Base-by-base conservation (phyloP, 2,329 filamentous ascomycete species). In the Thielaviopsis cerberus region DNA sequence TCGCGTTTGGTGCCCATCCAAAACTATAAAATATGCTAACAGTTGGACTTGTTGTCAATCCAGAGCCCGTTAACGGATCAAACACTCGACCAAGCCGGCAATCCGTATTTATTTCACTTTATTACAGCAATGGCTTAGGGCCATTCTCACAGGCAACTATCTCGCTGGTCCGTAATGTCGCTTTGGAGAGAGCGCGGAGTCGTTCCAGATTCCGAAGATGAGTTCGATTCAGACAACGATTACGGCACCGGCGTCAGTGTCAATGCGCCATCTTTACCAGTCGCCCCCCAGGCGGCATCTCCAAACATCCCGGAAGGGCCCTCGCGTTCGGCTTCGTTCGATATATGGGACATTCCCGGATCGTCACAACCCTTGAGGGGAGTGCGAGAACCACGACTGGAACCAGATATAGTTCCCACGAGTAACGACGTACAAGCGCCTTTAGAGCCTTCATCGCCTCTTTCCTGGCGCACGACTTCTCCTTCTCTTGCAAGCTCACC, bases 191-290 rank as follows among this genome's bases (percentile, higher is more conserved):
- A 74, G 63, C 65, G 73, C 66, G 74, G 74, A 64, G 73, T 74
- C 65, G 70, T 76, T 63, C 74, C 74, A 59, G 74, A 76, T 66
- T 76, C 74, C 61, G 74, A 76, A 64, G 74, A 75, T 59, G 74
- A 76, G 53, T 69, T 67, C 62, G 70, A 65, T 57, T 72, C 71
- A 61, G 72, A 74, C 59, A 70, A 66, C 60, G 66, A 71, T 59
- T 63, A 67, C 51, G 50, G 62, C 50, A 61, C 23, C 24, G 50
- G 23, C 25, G 53, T 53, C 23, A 26, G 62, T 7, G 62, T 57
- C 51, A 65, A 62, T 4, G 61, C 61, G 3, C n/a, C 55, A n/a
- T 26, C 11, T 52, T 17, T 27, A 27, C 24, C 51, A 15, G 13
- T 23, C 13, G 24, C 6, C 26, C 51, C 51, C 51, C 24, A 22